phyloP scores from a whole-genome alignment of 2,329 filamentous ascomycete species.

The Aspergillus tanneri region DNA sequence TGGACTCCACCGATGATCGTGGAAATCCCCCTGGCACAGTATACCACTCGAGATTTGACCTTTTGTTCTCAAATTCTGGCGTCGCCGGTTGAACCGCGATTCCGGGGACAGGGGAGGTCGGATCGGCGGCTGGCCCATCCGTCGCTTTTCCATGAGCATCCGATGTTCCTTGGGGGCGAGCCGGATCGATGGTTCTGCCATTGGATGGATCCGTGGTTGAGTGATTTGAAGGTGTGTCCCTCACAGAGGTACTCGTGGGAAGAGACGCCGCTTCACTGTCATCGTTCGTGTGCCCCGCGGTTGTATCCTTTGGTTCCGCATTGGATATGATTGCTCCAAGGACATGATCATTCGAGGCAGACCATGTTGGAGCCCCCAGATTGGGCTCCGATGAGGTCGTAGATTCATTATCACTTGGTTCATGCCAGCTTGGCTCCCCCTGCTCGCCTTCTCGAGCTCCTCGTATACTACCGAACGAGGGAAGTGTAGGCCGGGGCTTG shows the following conservation, averaged over 20 bases:
- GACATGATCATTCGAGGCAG: constrained; percentile 53
- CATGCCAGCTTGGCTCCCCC: constrained; percentile 17
- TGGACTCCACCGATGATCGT: constrained; percentile 25
- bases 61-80: constrained; percentile 42
- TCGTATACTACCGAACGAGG: constrained; percentile 63
- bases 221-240: background rate
- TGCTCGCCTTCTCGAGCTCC: constrained; percentile 40
- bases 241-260: background rate
- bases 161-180: constrained; percentile 5
- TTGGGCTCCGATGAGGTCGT: constrained; percentile 48
- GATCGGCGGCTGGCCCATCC: background rate
- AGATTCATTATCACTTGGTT: constrained; percentile 34
- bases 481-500: constrained; percentile 59
- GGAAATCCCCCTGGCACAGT: constrained; percentile 63
- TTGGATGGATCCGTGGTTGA: background rate
- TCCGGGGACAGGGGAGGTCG: constrained; percentile 36
- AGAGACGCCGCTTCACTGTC: background rate
- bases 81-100: constrained; percentile 51
- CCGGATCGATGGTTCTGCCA: background rate
- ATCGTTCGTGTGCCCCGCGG: background rate
- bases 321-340: constrained; percentile 53
- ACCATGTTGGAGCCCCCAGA: constrained; percentile 29
- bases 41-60: constrained; percentile 44
- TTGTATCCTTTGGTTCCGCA: constrained; percentile 23
- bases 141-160: background rate